These are phyloP conservation scores for Phanerochaete sordida DNA, from an alignment of 768 basidiomycete species.

Conservation along the genomic window DNA sequence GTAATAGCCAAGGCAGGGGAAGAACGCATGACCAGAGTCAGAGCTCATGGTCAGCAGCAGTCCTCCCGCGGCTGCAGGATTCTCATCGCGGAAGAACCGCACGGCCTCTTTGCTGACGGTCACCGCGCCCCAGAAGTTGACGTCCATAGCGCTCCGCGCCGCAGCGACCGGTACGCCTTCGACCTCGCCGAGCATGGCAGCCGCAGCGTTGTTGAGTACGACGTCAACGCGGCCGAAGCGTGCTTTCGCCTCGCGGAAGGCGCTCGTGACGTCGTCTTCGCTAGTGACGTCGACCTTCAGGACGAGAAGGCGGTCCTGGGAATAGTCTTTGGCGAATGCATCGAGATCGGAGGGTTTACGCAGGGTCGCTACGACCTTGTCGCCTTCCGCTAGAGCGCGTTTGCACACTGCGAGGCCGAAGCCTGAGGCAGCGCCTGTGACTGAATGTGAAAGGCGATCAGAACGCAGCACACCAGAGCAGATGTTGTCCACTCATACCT, in stretches of 20 bases:
- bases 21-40: background rate
- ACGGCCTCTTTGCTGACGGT: conserved; percentile 15
- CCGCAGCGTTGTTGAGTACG: conserved; percentile 42
- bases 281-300: conserved; percentile 37
- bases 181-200: conserved; percentile 29
- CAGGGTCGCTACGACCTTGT: conserved; percentile 40
- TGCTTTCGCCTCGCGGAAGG: conserved; percentile 31
- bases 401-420: conserved; percentile 36
- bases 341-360: too few species aligned
- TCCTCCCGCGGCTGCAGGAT: conserved; percentile 30
- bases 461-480: too few species aligned
- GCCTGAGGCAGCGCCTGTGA: conserved; percentile 37
- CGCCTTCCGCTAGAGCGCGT: conserved; percentile 32
- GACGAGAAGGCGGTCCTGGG: conserved; percentile 30
- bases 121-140: conserved; percentile 24
- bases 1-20: conserved; percentile 6
- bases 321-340: too few species aligned
- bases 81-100: conserved; percentile 35
- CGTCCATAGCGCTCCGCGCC: conserved; percentile 36
- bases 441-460: too few species aligned
- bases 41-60: conserved; percentile 8
- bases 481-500: too few species aligned
- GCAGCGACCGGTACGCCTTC: conserved; percentile 34
- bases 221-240: conserved; percentile 43
- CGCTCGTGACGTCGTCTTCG: conserved; percentile 28